Evolutionary conservation across 2,329 filamentous ascomycete species (phyloP).

Genomic region (Metarhizium album): DNA sequence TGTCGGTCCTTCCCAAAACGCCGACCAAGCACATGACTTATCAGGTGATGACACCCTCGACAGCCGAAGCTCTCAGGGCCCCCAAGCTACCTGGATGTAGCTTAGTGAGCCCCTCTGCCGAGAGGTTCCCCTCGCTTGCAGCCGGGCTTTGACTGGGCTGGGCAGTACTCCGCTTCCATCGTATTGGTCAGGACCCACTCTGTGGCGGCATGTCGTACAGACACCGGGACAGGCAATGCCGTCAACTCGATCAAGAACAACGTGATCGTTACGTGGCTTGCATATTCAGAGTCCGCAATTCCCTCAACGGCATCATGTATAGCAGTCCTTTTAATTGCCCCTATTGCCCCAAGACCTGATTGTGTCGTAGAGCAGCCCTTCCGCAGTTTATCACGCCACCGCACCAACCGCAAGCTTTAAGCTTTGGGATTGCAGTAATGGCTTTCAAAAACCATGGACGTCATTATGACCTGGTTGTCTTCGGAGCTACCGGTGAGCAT

Average conservation of each 20-base stretch:
- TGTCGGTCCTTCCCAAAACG: no score
- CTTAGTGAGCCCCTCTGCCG: no score
- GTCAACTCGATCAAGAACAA: neutral
- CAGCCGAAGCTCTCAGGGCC: neutral
- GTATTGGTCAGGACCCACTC: no score
- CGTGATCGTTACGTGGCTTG: neutral
- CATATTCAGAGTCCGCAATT: neutral
- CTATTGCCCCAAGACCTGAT: no score
- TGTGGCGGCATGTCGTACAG: no score
- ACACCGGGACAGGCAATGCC: no score
- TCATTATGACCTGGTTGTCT: conserved; percentile 46
- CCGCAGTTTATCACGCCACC: neutral
- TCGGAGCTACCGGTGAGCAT: conserved; percentile 44
- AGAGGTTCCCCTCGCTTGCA: no score
- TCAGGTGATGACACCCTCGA: conserved; percentile 1
- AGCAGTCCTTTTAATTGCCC: neutral
- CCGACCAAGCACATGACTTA: neutral
- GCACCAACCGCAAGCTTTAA: neutral
- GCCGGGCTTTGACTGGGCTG: no score
- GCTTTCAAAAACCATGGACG: conserved; percentile 37
- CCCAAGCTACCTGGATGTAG: neutral
- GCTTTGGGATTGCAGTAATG: conserved; percentile 22
- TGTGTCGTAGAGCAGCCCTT: no score
- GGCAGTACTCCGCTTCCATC: no score
- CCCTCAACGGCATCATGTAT: neutral